Evolutionary conservation across 1,139 yeast species (phyloP), one percentile per base, ranked within the genome.

Genomic region (Zhuliangozyma blackwelliae): DNA sequence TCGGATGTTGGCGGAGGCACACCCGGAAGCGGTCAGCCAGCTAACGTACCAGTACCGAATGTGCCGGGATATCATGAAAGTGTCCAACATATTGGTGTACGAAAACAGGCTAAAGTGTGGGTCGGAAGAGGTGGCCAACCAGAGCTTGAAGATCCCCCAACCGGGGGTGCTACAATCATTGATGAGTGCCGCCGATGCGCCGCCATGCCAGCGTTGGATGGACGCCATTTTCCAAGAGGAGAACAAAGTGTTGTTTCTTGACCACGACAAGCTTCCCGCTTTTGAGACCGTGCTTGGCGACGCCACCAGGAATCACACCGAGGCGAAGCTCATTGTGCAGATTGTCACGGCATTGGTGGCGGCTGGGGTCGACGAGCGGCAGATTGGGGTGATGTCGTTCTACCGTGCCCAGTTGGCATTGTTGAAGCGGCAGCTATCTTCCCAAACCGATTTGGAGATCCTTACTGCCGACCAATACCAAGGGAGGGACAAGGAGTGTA

Each of bases 401-500:
- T 90, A 94, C 56, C 68, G 95, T 31, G 86, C 92, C 0, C 99
- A 92, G 54, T 61, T 92, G 32, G 60, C 77, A 27, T 57, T 79
- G 9, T 62, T 88, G 34, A 67, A 68, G 32, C 65, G 73, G 10
- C 57, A 63, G 23, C 63, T 84, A 29, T 43, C 56, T 0, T 53
- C 55, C 2, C 57, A 64, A 12, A 54, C 59, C 3, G 74, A 68
- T 0, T 63, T 92, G 28, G 97, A 92, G 49, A 72, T 87, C 21
- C 65, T 92, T 42, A 94, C 98, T 0, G 97, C 97, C 0, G 99
- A 94, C 57, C 92, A 87, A 46, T 92, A 85, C 48, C 98, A 94
- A 60, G 99, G 98, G 0, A 72, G 97, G 39, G 99, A 94, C 56
- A 92, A 89, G 56, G 94, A 89, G 35, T 82, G 96, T 50, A 79